Percentiles rank a stretch among this genome's conserved stretches.
Conservation (phyloP, 1,284 basidiomycete species). For the Melampsora americana region DNA sequence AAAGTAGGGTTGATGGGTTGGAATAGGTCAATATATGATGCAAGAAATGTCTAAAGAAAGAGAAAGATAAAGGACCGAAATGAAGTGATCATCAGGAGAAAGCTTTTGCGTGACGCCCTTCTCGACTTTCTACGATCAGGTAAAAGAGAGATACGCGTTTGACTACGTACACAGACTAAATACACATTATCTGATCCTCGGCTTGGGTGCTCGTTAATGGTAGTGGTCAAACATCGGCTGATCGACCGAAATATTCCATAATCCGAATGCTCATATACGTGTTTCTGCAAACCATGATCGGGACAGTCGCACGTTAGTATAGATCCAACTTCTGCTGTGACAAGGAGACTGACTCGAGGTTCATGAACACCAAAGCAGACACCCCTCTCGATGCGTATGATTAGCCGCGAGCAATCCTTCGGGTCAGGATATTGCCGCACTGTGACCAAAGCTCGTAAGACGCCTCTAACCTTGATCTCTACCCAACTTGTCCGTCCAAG, state of each 20-base stretch:
- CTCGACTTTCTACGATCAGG: no score
- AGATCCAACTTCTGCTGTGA: background rate
- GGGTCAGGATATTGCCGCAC: background rate
- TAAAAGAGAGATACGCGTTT: no score
- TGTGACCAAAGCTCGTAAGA: conserved; percentile 1
- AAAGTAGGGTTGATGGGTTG: background rate
- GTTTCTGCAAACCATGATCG: background rate
- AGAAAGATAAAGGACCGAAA: no score
- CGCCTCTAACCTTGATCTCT: background rate
- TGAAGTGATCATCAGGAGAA: no score
- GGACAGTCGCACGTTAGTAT: background rate
- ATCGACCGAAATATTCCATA: conserved; percentile 8
- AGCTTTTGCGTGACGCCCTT: no score
- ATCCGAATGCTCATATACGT: background rate
- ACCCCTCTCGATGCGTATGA: background rate
- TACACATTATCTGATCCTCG: conserved; percentile 6
- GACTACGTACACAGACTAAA: conserved; percentile 1
- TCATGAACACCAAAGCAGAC: conserved; percentile 5
- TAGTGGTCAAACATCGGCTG: background rate
- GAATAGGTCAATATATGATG: background rate
- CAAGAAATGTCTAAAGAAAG: conserved; percentile 2
- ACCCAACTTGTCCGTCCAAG: background rate
- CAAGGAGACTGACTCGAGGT: conserved; percentile 2
- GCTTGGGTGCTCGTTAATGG: background rate
- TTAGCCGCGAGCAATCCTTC: background rate